A percentile compares a stretch with the other conserved stretches of the same genome.
phyloP scores from a whole-genome alignment of 2,329 filamentous ascomycete genomes.

The Alternaria incomplexa region DNA sequence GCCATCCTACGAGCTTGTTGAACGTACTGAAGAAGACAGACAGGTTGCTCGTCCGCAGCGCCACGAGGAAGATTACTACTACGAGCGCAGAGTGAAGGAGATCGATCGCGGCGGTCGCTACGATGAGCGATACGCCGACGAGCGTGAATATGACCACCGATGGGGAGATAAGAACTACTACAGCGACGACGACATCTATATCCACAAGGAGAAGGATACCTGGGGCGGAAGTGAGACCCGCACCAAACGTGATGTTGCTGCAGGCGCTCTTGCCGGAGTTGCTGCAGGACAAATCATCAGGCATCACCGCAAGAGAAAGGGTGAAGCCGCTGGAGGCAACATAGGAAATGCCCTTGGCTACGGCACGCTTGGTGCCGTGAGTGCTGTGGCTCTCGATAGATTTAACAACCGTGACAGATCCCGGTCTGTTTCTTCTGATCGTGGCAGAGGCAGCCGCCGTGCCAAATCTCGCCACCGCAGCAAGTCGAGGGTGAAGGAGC shows the following conservation, averaged over 20 bases:
- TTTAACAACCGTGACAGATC: conserved; percentile 56
- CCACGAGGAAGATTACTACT: conserved; percentile 66
- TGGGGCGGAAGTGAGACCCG: conserved; percentile 51
- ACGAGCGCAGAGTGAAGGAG: conserved; percentile 63
- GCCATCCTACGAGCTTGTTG: conserved; percentile 65
- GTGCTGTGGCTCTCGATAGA: conserved; percentile 64
- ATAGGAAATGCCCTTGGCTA: conserved; percentile 63
- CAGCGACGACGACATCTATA: conserved; percentile 68
- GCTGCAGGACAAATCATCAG: conserved; percentile 67
- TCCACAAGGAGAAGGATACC: conserved; percentile 60
- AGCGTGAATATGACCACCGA: conserved; percentile 37
- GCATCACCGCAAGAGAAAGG: conserved; percentile 63
- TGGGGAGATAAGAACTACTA: conserved; percentile 56
- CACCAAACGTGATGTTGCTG: conserved; percentile 66
- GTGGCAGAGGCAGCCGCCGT: conserved; percentile 30
- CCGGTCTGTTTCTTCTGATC: conserved; percentile 48
- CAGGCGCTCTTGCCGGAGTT: conserved; percentile 65
- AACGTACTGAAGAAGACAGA: conserved; percentile 63
- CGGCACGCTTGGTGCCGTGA: conserved; percentile 66
- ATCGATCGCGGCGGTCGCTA: conserved; percentile 57
- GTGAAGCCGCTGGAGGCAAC: conserved; percentile 59
- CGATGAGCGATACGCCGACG: conserved; percentile 45
- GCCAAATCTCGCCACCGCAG: conserved; percentile 42
- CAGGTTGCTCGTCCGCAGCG: conserved; percentile 53
- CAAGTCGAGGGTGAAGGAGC: conserved; percentile 55